A percentile compares a stretch with the other conserved stretches of the same genome.
phyloP scores from a whole-genome alignment of 2,329 filamentous ascomycete genomes.

The Alternaria ethzedia region DNA sequence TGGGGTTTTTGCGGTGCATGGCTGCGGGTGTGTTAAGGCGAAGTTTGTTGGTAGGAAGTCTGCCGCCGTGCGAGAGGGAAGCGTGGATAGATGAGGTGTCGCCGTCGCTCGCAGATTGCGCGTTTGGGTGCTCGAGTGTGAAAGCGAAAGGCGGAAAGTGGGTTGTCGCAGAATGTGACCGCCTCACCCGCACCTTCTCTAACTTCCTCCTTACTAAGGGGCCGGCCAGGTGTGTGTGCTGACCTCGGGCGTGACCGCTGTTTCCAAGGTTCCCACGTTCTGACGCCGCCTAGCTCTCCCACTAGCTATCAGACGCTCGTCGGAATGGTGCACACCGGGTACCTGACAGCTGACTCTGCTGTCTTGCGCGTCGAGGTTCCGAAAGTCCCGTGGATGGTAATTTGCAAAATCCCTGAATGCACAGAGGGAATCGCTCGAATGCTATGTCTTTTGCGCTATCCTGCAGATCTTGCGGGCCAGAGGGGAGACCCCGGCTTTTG shows the following conservation, averaged over 20 bases:
- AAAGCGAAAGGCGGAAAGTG: background rate
- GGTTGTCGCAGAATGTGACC: slow-evolving; percentile 18
- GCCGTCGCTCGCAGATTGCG: slow-evolving; percentile 6
- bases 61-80: slow-evolving; percentile 1
- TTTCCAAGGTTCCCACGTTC: slow-evolving; percentile 21
- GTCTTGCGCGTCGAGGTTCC: slow-evolving; percentile 1
- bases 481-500: slow-evolving; percentile 12
- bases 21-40: slow-evolving; percentile 23
- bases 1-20: slow-evolving; percentile 74
- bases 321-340: slow-evolving; percentile 12
- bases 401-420: background rate
- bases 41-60: slow-evolving; percentile 4
- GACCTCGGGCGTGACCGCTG: slow-evolving; percentile 30
- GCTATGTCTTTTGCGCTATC: slow-evolving; percentile 1
- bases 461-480: slow-evolving; percentile 21
- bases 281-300: slow-evolving; percentile 16
- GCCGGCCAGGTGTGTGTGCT: slow-evolving; percentile 13
- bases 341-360: slow-evolving; percentile 18
- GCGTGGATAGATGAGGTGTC: slow-evolving; percentile 1
- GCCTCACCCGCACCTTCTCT: slow-evolving; percentile 18
- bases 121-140: slow-evolving; percentile 1
- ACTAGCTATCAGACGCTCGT: slow-evolving; percentile 24
- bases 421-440: background rate
- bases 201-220: slow-evolving; percentile 4
- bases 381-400: slow-evolving; percentile 4